Percentiles rank a stretch among this genome's conserved stretches.
phyloP scores from a whole-genome alignment of 352 stramenopile species.

The Phytopythium sindhum region DNA sequence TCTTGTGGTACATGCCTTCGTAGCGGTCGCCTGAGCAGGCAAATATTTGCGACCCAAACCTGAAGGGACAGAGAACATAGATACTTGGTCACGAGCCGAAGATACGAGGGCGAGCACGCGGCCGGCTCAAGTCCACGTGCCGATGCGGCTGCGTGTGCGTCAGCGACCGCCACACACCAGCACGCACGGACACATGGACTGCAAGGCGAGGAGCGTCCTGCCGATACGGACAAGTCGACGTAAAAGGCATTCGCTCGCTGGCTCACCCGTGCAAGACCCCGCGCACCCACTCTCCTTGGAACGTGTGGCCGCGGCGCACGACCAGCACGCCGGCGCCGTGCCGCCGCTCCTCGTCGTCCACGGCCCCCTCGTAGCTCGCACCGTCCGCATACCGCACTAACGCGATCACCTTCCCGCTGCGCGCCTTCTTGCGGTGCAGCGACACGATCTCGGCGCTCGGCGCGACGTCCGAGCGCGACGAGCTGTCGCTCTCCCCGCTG shows the following conservation, averaged over 20 bases:
- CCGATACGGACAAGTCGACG: background rate
- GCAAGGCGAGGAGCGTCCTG: background rate
- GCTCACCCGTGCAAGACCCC: constrained; percentile 81
- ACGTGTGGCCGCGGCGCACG: constrained; percentile 55
- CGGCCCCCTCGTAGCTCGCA: constrained; percentile 60
- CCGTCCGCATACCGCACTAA: constrained; percentile 64
- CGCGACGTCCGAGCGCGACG: constrained; percentile 11
- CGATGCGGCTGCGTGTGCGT: background rate
- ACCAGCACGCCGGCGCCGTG: constrained; percentile 64
- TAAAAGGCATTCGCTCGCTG: constrained; percentile 5
- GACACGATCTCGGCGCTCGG: constrained; percentile 42
- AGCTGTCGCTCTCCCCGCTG: constrained; percentile 1
- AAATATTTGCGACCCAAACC: constrained; percentile 84
- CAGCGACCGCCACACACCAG: background rate
- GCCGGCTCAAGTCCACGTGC: background rate
- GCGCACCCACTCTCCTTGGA: constrained; percentile 80
- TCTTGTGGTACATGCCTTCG: constrained; percentile 87
- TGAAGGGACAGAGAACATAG: constrained; percentile 15
- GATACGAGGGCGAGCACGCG: background rate
- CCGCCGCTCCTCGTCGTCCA: constrained; percentile 39
- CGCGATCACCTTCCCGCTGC: constrained; percentile 20
- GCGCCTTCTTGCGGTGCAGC: constrained; percentile 45
- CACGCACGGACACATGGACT: background rate
- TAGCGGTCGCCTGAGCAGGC: constrained; percentile 77
- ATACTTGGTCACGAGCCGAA: constrained; percentile 1